Conservation (phyloP, 2,329 filamentous ascomycete genomes). For the Phialophora verrucosa region DNA sequence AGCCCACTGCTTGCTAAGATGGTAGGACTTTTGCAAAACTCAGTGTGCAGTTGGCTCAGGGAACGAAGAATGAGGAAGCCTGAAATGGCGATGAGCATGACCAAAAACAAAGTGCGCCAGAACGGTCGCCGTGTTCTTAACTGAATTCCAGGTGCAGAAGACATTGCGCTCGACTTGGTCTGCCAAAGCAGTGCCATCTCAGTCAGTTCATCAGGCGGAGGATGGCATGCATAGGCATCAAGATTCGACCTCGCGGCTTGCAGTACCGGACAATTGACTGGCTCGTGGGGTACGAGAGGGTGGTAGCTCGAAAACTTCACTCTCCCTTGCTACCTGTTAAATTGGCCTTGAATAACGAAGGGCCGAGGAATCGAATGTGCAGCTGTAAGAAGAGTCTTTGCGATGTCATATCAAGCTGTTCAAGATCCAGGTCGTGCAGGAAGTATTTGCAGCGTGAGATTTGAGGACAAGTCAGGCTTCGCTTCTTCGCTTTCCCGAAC, state of each 20-base stretch:
- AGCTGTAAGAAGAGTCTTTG: neutral
- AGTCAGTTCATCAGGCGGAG: constrained; percentile 7
- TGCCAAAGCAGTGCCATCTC: constrained; percentile 7
- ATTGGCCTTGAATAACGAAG: neutral
- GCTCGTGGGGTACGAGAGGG: neutral
- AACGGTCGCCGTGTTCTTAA: constrained; percentile 2
- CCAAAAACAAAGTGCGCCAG: constrained; percentile 12
- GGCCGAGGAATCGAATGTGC: neutral
- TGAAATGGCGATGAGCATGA: constrained; percentile 17
- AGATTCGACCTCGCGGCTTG: neutral
- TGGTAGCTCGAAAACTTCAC: neutral
- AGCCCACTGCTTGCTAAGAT: constrained; percentile 15
- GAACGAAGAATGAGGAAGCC: constrained; percentile 13
- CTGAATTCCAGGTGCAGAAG: neutral
- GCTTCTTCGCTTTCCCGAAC: neutral
- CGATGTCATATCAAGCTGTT: neutral
- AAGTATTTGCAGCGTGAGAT: neutral
- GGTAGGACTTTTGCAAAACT: constrained; percentile 15
- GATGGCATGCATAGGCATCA: neutral
- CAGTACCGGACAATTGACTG: neutral
- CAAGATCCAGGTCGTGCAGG: neutral
- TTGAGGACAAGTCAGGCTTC: neutral
- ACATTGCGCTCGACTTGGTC: constrained; percentile 7
- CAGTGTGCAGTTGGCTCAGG: constrained; percentile 11
- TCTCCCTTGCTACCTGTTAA: neutral